Evolutionary conservation across 2,329 filamentous ascomycete genomes (phyloP).

Genomic region (Aciculosporium take): DNA sequence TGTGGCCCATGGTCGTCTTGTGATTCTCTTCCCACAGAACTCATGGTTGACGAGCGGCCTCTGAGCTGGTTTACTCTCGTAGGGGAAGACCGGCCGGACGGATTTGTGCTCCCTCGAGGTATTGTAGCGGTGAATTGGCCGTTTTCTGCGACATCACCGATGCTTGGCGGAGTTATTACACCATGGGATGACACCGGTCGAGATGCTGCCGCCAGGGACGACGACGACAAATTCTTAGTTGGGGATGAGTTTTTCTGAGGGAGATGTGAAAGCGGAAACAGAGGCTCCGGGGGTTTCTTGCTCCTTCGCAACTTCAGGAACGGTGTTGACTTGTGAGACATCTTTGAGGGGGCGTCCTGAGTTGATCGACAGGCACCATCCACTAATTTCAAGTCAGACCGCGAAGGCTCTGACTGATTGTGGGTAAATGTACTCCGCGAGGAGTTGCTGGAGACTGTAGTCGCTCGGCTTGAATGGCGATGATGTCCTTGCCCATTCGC

Average conservation of each 20-base stretch:
- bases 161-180: conserved; percentile 13
- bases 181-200: conserved; percentile 23
- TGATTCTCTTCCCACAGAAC: conserved; percentile 60
- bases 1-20: conserved; percentile 56
- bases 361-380: conserved; percentile 47
- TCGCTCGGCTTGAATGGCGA: conserved; percentile 17
- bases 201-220: conserved; percentile 24
- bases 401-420: conserved; percentile 58
- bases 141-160: conserved; percentile 9
- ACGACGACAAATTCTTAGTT: conserved; percentile 24
- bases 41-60: conserved; percentile 78
- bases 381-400: conserved; percentile 71
- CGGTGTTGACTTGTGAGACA: conserved; percentile 47
- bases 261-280: conserved; percentile 80
- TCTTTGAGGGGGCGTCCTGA: conserved; percentile 45
- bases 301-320: conserved; percentile 74
- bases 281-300: conserved; percentile 56
- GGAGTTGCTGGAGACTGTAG: conserved; percentile 15
- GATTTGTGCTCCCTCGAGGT: conserved; percentile 17
- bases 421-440: conserved; percentile 36
- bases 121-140: conserved; percentile 27
- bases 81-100: conserved; percentile 54
- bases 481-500: conserved; percentile 42
- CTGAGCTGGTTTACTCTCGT: conserved; percentile 48
- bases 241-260: conserved; percentile 46